Evolutionary conservation across 169 alveolate genomes (phyloP).

Genomic region (Fabrea salina): DNA sequence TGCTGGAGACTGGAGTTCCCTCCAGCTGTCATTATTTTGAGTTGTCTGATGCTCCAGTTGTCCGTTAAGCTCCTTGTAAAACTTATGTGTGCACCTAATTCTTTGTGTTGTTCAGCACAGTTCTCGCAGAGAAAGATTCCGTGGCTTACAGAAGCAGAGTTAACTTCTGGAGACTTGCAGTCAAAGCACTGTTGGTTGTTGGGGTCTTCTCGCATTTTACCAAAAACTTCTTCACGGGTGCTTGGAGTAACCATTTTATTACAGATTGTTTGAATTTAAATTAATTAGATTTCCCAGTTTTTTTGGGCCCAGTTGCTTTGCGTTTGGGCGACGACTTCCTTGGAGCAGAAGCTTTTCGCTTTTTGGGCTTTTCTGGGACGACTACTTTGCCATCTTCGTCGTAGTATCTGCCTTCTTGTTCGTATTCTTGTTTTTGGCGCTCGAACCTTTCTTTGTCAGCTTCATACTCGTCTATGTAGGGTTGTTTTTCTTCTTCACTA

Average conservation of each 20-base stretch:
- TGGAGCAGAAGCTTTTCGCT: too few species aligned
- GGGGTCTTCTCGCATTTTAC: constrained; percentile 25
- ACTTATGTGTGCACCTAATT: constrained; percentile 58
- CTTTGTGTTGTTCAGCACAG: constrained; percentile 70
- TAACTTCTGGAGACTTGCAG: constrained; percentile 56
- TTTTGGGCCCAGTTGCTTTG: too few species aligned
- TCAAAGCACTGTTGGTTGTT: constrained; percentile 37
- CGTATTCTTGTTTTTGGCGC: constrained; percentile 22
- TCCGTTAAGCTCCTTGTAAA: constrained; percentile 43
- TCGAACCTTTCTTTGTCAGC: constrained; percentile 39
- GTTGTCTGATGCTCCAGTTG: constrained; percentile 15
- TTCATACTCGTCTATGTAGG: constrained; percentile 29
- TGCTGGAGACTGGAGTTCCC: constrained; percentile 17
- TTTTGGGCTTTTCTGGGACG: not conserved
- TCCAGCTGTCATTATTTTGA: constrained; percentile 16
- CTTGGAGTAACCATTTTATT: not conserved
- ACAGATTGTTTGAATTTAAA: too few species aligned
- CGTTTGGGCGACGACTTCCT: too few species aligned
- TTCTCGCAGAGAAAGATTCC: constrained; percentile 72
- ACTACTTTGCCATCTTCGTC: constrained; percentile 31
- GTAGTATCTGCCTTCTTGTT: not conserved
- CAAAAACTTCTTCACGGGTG: not conserved
- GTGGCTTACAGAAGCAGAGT: constrained; percentile 70
- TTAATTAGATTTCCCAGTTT: too few species aligned
- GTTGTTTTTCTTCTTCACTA: constrained; percentile 7